A percentile compares a stretch with the other conserved stretches of the same genome.
Evolutionary conservation across 345 rosid genomes (phyloP).

Genomic region (Gossypium ekmanianum): DNA sequence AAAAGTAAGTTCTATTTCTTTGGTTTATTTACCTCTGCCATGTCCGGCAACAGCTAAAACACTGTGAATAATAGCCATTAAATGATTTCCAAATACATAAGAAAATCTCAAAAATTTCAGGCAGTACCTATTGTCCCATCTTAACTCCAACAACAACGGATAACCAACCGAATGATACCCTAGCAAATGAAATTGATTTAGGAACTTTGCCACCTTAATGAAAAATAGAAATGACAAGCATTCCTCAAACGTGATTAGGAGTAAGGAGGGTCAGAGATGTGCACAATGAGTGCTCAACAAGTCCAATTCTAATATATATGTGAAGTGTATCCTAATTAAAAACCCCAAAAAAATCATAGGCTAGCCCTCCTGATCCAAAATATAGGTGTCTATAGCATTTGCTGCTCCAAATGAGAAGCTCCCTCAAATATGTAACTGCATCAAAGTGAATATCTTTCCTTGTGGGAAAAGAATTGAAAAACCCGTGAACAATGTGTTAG

Average conservation of each 20-base stretch:
- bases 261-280: neutral
- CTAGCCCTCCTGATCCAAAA: neutral
- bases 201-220: neutral
- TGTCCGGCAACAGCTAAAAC: neutral
- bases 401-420: neutral
- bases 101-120: neutral
- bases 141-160: neutral
- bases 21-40: neutral
- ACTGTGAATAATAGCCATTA: neutral
- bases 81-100: neutral
- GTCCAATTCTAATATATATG: neutral
- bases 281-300: neutral
- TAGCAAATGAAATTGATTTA: neutral
- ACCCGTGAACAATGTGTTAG: too few relatives aligned
- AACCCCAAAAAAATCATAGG: neutral
- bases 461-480: neutral
- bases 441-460: neutral
- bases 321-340: neutral
- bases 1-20: neutral
- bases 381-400: neutral
- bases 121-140: neutral
- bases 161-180: neutral
- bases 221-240: neutral
- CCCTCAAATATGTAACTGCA: neutral
- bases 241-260: neutral